Evolutionary conservation across 495 filamentous ascomycete genomes (phyloP), one percentile per base, ranked within the genome.

Genomic region (Tuber calosporum): DNA sequence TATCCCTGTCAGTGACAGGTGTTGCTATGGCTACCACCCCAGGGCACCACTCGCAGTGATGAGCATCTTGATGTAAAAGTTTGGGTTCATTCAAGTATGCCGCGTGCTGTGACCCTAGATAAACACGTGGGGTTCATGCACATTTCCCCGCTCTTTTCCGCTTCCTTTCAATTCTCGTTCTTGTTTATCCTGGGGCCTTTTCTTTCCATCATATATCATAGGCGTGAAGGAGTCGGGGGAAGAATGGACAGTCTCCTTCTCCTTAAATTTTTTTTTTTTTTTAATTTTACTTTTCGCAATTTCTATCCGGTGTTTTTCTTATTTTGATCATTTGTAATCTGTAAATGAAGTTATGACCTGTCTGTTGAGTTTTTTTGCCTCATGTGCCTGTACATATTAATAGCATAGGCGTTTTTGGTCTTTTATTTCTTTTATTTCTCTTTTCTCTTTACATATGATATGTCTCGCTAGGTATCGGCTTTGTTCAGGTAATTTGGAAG

Each of bases 321-420:
- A 26, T 58, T 26, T 17, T 62, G 26, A 34, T 13, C 11, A 62
- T 62, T 34, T 4, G 34, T 62, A 62, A 62, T 62, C 34, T 62
- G 53, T 34, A 62, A 62, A 62, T 62, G 53, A 62, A 62, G 53
- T 62, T 34, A 62, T 62, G 53, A 62, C 53, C 53, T 34, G 30
- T 26, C 53, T 62, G 26, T 34, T 62, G 26, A 34, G 26, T 62
- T 53, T 62, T 62, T 53, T 62, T 62, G 53, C 11, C 13, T 62
- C 11, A 30, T 62, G 26, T 62, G 17, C 11, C 26, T 62, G 53
- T 62, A 62, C 34, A 62, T 62, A 62, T 34, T 26, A 62, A 62
- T 34, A 62, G 53, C 53, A 62, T 30, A 17, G 53, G 53, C 26
- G 53, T 62, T 62, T 62, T 62, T 62, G 30, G 53, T 62, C n/a